Evolutionary conservation across 78 protist genomes (phyloP), one percentile per base, ranked within the genome.

Genomic region (Emiliania huxleyi): DNA sequence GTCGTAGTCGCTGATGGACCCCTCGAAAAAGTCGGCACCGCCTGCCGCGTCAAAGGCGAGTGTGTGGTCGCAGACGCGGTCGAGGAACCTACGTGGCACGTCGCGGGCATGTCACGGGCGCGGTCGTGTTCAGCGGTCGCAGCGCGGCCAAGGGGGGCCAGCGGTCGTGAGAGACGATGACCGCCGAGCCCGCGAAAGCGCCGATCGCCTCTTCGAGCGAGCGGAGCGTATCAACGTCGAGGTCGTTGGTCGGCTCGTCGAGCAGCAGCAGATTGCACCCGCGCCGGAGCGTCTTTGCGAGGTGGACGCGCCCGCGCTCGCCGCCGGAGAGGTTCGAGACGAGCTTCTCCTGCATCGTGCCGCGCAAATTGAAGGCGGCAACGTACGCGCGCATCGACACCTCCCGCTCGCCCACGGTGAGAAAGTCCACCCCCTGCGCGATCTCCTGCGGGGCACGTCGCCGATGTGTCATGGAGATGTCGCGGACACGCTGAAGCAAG

Each of bases 211-310:
- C 94, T 87, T 96, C 97, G 1, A 96, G 75, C 44, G 69, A 96
- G 89, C 43, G 94, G 6, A 91, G 83, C 85, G 81, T 95, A 38
- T 96, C 97, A 21, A 96, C 97, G 69, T 96, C 97, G n/a, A 96
- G 92, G 88, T 96, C 97, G 90, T 96, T 96, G 4, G 96, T 93
- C 73, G 97, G 97, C 90, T 96, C 97, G 90, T 96, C 97, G 46
- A 96, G 92, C 73, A 96, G 87, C 29, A 96, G 69, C 19, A 96
- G 73, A 49, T 96, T 96, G 49, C 92, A 93, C 1, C 97, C 97
- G 43, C 45, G 52, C 55, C 92, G 92, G 33, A 96, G 90, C 96
- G 92, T 93, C 52, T 96, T 96, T 19, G 97, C 97, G 35, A 96
- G 75, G 48, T 96, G 97, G 25, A 96, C 95, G 90, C 97, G 94